These are phyloP conservation scores for Amanita subjunquillea DNA, from an alignment of 768 basidiomycete species.

Conservation along the genomic window DNA sequence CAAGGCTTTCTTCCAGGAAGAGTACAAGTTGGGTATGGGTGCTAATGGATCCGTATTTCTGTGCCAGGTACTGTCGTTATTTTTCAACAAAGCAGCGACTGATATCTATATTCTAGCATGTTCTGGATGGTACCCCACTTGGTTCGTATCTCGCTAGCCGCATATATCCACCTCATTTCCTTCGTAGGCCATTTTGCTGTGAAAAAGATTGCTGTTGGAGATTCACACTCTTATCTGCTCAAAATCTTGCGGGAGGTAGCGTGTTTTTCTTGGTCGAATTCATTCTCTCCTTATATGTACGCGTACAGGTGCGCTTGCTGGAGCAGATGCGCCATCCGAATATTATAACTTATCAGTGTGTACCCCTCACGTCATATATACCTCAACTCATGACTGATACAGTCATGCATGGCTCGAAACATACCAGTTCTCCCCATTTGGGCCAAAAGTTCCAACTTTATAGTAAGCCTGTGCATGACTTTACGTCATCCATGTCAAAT, in stretches of 20 bases:
- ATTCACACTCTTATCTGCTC: constrained; percentile 78
- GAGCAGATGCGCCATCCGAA: constrained; percentile 86
- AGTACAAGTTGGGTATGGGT: constrained; percentile 86
- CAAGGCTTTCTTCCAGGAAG: constrained; percentile 86
- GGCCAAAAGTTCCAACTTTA: constrained; percentile 78
- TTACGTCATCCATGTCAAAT: background rate
- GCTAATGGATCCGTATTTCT: constrained; percentile 88
- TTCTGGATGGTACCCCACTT: constrained; percentile 78
- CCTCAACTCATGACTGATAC: background rate
- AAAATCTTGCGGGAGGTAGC: constrained; percentile 68
- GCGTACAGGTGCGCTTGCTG: constrained; percentile 60
- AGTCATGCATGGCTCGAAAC: constrained; percentile 88
- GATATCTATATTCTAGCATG: constrained; percentile 39
- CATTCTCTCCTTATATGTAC: background rate
- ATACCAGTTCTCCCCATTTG: constrained; percentile 79
- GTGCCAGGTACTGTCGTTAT: constrained; percentile 51
- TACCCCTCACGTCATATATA: background rate
- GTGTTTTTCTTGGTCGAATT: constrained; percentile 7
- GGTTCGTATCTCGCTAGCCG: constrained; percentile 30
- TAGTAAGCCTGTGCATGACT: constrained; percentile 41
- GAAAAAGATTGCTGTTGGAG: constrained; percentile 93
- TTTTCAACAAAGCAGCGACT: background rate
- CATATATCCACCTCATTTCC: constrained; percentile 3
- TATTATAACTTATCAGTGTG: constrained; percentile 84
- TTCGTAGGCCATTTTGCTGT: constrained; percentile 75